phyloP scores from a whole-genome alignment of 352 stramenopile genomes.

The Phytophthora lateralis region DNA sequence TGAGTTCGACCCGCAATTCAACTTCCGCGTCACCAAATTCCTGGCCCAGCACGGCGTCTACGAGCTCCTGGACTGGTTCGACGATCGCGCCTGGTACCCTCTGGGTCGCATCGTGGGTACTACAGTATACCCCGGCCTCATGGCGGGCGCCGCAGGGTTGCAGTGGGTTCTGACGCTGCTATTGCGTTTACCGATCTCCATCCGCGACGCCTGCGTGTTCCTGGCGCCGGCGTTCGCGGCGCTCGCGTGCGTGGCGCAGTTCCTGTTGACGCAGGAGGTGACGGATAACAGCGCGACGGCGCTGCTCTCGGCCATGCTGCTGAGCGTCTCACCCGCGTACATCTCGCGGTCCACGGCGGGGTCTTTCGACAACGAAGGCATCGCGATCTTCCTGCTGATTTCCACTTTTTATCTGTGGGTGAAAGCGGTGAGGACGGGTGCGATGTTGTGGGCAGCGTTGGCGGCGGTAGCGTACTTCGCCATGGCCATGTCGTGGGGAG shows the following conservation, averaged over 20 bases:
- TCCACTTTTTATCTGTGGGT: conserved; percentile 98
- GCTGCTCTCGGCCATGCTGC: conserved; percentile 91
- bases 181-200: conserved; percentile 44
- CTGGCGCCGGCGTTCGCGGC: conserved; percentile 90
- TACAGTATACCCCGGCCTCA: conserved; percentile 94
- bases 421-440: conserved; percentile 73
- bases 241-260: conserved; percentile 85
- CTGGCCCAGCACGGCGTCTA: conserved; percentile 90
- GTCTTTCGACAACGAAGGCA: conserved; percentile 98
- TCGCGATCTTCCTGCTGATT: conserved; percentile 98
- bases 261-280: conserved; percentile 87
- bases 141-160: conserved; percentile 81
- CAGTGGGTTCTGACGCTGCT: conserved; percentile 55
- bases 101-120: conserved; percentile 91
- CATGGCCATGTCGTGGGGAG: conserved; percentile 97
- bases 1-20: conserved; percentile 97
- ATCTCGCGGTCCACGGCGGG: conserved; percentile 97
- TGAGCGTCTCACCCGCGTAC: conserved; percentile 96
- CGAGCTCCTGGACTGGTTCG: conserved; percentile 98
- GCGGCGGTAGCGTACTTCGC: conserved; percentile 95
- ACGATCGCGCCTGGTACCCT: conserved; percentile 96
- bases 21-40: conserved; percentile 98
- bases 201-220: conserved; percentile 91
- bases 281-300: conserved; percentile 69
- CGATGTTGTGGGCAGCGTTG: conserved; percentile 69